A percentile compares a stretch with the other conserved stretches of the same genome.
phyloP scores from a whole-genome alignment of 1,284 basidiomycete genomes.

The Ustilago curta region DNA sequence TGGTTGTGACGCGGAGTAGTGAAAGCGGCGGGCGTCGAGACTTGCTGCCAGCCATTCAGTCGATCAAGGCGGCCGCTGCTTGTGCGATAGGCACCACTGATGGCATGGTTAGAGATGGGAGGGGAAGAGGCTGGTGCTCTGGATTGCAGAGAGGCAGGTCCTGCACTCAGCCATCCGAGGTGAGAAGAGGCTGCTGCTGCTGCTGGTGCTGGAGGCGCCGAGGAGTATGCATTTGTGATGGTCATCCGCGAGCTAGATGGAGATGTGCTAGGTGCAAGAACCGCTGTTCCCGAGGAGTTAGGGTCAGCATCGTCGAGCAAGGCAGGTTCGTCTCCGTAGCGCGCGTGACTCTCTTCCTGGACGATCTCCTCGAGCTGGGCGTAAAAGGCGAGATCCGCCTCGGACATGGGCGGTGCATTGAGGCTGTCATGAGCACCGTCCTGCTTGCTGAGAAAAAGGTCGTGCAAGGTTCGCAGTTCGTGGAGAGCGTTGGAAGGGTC shows the following conservation, averaged over 20 bases:
- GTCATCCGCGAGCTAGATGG: slow-evolving; percentile 8
- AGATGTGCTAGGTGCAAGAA: slow-evolving; percentile 3
- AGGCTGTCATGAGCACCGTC: slow-evolving; percentile 33
- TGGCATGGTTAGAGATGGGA: slow-evolving; percentile 15
- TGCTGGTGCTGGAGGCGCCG: slow-evolving; percentile 5
- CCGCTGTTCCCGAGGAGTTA: neutral
- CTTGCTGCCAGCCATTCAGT: slow-evolving; percentile 41
- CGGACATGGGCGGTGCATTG: slow-evolving; percentile 48
- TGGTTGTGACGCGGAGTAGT: slow-evolving; percentile 16
- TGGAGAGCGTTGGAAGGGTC: slow-evolving; percentile 59
- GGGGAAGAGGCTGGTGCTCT: slow-evolving; percentile 6
- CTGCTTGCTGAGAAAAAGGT: slow-evolving; percentile 61
- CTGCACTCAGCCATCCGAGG: slow-evolving; percentile 50
- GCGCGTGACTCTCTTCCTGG: slow-evolving; percentile 46
- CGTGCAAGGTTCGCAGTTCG: slow-evolving; percentile 59
- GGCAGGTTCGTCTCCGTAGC: slow-evolving; percentile 44
- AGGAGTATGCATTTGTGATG: slow-evolving; percentile 13
- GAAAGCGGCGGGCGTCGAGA: slow-evolving; percentile 15
- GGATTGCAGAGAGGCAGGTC: slow-evolving; percentile 16
- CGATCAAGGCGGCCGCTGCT: slow-evolving; percentile 39
- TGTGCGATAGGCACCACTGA: slow-evolving; percentile 33
- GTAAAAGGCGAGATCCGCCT: slow-evolving; percentile 55
- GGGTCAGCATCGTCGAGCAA: slow-evolving; percentile 8
- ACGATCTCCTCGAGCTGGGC: slow-evolving; percentile 61
- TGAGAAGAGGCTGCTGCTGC: slow-evolving; percentile 19